Percentiles rank a stretch among this genome's conserved stretches.
Evolutionary conservation across 495 filamentous ascomycete genomes (phyloP).

Genomic region (Xylaria acuta): DNA sequence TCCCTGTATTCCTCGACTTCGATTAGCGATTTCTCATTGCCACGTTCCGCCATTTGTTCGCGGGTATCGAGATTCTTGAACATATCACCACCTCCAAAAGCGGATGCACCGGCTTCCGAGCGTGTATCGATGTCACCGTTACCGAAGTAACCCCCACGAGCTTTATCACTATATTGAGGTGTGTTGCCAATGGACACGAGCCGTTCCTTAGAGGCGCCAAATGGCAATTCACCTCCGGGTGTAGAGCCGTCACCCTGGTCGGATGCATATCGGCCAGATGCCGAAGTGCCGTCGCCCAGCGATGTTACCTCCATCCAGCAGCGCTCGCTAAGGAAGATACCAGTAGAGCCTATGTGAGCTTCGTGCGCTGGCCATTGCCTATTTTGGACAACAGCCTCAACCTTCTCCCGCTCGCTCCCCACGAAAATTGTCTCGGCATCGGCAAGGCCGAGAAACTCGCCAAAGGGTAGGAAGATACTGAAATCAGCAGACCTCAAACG

Average conservation of each 20-base stretch:
- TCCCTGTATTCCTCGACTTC: slow-evolving; percentile 85
- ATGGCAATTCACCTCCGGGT: slow-evolving; percentile 46
- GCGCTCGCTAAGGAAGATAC: slow-evolving; percentile 92
- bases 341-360: slow-evolving; percentile 87
- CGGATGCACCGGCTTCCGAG: slow-evolving; percentile 88
- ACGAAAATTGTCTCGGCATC: slow-evolving; percentile 84
- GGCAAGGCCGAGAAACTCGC: slow-evolving; percentile 88
- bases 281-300: slow-evolving; percentile 66
- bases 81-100: slow-evolving; percentile 92
- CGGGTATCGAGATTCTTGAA: slow-evolving; percentile 95
- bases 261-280: slow-evolving; percentile 59
- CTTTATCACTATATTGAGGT: slow-evolving; percentile 74
- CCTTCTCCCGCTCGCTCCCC: slow-evolving; percentile 91
- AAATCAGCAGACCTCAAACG: slow-evolving; percentile 91
- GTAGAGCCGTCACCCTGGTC: slow-evolving; percentile 51
- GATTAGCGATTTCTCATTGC: slow-evolving; percentile 85
- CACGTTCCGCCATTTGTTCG: slow-evolving; percentile 94
- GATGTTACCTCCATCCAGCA: slow-evolving; percentile 92
- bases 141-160: slow-evolving; percentile 79
- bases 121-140: slow-evolving; percentile 81
- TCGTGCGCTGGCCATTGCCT: slow-evolving; percentile 92
- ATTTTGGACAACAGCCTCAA: slow-evolving; percentile 85
- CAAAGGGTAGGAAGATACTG: slow-evolving; percentile 93
- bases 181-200: slow-evolving; percentile 64
- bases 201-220: slow-evolving; percentile 73